Evolutionary conservation across 1,139 yeast genomes (phyloP).

Genomic region (Blastobotrys serpentis): DNA sequence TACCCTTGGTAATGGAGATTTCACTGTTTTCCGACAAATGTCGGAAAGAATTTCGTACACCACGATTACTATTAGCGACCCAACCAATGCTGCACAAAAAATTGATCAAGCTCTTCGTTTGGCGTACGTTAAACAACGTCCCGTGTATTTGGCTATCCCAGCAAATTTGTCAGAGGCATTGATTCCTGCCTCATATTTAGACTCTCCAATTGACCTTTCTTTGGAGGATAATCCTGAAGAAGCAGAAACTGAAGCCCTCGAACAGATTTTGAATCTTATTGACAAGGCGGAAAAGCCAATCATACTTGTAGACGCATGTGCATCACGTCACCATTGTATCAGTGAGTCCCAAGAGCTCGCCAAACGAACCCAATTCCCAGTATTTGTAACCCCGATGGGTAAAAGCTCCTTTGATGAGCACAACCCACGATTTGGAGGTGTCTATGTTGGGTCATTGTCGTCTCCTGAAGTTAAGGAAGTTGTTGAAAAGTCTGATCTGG

Average conservation of each 20-base stretch:
- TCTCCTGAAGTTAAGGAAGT: slow-evolving; percentile 71
- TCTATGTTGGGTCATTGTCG: slow-evolving; percentile 78
- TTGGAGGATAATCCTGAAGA: slow-evolving; percentile 64
- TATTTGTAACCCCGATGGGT: slow-evolving; percentile 89
- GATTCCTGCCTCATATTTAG: slow-evolving; percentile 56
- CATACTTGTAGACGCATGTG: slow-evolving; percentile 84
- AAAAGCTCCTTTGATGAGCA: slow-evolving; percentile 76
- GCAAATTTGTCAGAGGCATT: slow-evolving; percentile 71
- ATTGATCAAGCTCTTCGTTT: slow-evolving; percentile 74
- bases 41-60: slow-evolving; percentile 67
- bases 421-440: slow-evolving; percentile 79
- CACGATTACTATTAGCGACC: slow-evolving; percentile 61
- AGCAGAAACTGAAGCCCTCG: slow-evolving; percentile 71
- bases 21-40: slow-evolving; percentile 75
- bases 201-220: slow-evolving; percentile 62
- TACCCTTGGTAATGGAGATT: slow-evolving; percentile 82
- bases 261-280: slow-evolving; percentile 53
- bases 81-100: slow-evolving; percentile 60
- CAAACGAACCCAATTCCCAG: slow-evolving; percentile 73
- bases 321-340: slow-evolving; percentile 69
- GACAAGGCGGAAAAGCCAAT: slow-evolving; percentile 63
- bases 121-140: slow-evolving; percentile 72
- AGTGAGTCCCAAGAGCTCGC: slow-evolving; percentile 63
- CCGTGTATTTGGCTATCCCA: slow-evolving; percentile 81
- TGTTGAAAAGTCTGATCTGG: slow-evolving; percentile 75